Evolutionary conservation across 768 basidiomycete genomes (phyloP).

Genomic region (Auriscalpium orientale): DNA sequence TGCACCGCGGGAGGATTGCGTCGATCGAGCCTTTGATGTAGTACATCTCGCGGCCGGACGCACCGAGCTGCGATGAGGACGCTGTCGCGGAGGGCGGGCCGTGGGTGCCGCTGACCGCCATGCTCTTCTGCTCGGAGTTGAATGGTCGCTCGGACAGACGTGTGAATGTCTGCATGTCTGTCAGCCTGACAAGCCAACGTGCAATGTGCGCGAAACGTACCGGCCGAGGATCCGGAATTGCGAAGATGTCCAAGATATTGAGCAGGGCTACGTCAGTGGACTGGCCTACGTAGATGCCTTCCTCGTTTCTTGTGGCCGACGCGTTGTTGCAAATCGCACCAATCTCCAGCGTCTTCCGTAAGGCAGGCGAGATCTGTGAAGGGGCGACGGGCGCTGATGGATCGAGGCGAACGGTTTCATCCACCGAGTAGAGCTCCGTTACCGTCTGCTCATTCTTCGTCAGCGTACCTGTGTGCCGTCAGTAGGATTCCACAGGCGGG

Average conservation of each 20-base stretch:
- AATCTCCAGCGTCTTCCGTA: slow-evolving; percentile 70
- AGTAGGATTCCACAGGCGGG: background rate
- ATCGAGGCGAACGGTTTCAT: slow-evolving; percentile 68
- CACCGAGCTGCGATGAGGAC: slow-evolving; percentile 19
- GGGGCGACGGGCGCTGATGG: slow-evolving; percentile 35
- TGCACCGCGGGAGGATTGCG: slow-evolving; percentile 76
- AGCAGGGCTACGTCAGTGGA: slow-evolving; percentile 90
- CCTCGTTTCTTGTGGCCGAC: slow-evolving; percentile 50
- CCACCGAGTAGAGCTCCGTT: slow-evolving; percentile 79
- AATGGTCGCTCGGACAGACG: slow-evolving; percentile 80
- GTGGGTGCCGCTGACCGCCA: slow-evolving; percentile 81
- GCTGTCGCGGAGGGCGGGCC: slow-evolving; percentile 23
- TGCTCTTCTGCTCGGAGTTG: slow-evolving; percentile 89
- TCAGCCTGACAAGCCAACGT: background rate
- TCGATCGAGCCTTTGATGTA: slow-evolving; percentile 94
- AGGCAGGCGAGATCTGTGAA: slow-evolving; percentile 48
- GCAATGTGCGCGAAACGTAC: slow-evolving; percentile 35
- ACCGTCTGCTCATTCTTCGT: slow-evolving; percentile 97
- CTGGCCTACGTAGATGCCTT: slow-evolving; percentile 75
- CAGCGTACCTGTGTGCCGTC: slow-evolving; percentile 53
- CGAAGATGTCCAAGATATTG: slow-evolving; percentile 66
- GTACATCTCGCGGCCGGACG: slow-evolving; percentile 58
- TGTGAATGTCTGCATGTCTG: slow-evolving; percentile 46
- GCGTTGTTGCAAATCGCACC: slow-evolving; percentile 92
- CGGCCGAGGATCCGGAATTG: slow-evolving; percentile 58